Conservation (phyloP, 2,329 filamentous ascomycete genomes). For the Pseudogymnoascus sp. region DNA sequence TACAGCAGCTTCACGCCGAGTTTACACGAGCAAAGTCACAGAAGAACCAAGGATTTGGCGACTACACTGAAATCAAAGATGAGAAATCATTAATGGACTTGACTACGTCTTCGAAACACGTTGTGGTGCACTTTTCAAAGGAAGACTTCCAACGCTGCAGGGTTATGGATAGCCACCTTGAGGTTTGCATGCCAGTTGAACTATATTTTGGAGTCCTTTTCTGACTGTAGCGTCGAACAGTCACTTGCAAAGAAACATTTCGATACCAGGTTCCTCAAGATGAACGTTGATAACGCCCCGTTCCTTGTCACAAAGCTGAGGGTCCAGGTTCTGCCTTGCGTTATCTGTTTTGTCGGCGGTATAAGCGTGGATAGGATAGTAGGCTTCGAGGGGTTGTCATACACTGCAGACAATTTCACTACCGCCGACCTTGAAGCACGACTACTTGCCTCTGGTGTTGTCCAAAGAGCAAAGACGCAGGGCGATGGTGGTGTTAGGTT, state of each 20-base stretch:
- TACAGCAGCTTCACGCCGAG: constrained; percentile 50
- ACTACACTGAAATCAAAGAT: constrained; percentile 47
- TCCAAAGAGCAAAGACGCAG: constrained; percentile 43
- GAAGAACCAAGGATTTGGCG: constrained; percentile 42
- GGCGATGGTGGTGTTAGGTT: constrained; percentile 34
- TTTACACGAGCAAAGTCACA: constrained; percentile 43
- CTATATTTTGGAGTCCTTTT: not conserved
- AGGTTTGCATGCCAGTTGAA: constrained; percentile 17
- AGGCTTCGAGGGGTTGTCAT: constrained; percentile 50
- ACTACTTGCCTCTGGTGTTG: constrained; percentile 41
- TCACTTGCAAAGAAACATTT: constrained; percentile 47
- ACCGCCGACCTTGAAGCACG: constrained; percentile 45
- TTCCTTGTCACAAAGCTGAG: constrained; percentile 51
- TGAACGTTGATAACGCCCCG: constrained; percentile 52
- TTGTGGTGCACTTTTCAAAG: constrained; percentile 35
- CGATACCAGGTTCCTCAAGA: constrained; percentile 48
- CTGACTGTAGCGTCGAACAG: constrained; percentile 21
- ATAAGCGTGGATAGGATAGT: constrained; percentile 47
- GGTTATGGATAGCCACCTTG: constrained; percentile 34
- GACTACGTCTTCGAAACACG: constrained; percentile 32
- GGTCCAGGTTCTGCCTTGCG: constrained; percentile 49
- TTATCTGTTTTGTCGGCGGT: constrained; percentile 49
- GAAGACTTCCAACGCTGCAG: constrained; percentile 34
- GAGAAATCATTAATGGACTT: constrained; percentile 48
- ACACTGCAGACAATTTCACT: constrained; percentile 43